Evolutionary conservation across 208 protist species (phyloP).

Genomic region (Entamoeba histolytica): DNA sequence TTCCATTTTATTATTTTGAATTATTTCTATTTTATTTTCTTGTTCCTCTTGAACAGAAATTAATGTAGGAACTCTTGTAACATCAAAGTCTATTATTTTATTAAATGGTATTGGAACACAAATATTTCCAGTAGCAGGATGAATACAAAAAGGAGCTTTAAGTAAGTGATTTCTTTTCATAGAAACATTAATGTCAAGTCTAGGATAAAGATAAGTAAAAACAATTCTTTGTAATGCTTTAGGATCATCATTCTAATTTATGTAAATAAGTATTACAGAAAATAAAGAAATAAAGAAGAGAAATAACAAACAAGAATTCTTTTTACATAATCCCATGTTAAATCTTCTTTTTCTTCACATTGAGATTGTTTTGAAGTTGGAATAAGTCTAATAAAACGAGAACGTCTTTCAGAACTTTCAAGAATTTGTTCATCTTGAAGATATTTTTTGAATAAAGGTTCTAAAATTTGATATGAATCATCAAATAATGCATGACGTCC

Average conservation of each 20-base stretch:
- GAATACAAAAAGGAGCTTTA: conserved; percentile 7
- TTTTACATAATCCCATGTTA: neutral
- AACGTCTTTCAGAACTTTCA: neutral
- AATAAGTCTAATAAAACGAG: neutral
- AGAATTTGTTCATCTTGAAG: neutral
- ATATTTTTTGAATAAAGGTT: neutral
- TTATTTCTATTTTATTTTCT: too few relatives aligned
- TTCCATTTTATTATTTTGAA: too few relatives aligned
- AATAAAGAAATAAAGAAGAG: neutral
- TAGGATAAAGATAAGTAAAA: neutral
- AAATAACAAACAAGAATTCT: neutral
- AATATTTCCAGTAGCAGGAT: neutral
- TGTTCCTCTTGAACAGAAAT: too few relatives aligned
- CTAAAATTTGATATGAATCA: neutral
- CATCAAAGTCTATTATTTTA: neutral
- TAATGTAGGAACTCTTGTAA: neutral
- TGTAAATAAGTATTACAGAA: neutral
- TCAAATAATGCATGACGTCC: neutral
- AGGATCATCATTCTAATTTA: too few relatives aligned
- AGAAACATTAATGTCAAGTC: conserved; percentile 6
- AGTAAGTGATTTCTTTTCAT: neutral
- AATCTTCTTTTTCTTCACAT: neutral
- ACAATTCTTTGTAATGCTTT: neutral
- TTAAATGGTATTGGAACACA: neutral
- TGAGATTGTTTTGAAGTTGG: neutral